Evolutionary conservation across 345 rosid genomes (phyloP), one percentile per base, ranked within the genome.

Genomic region (Gossypium turneri): DNA sequence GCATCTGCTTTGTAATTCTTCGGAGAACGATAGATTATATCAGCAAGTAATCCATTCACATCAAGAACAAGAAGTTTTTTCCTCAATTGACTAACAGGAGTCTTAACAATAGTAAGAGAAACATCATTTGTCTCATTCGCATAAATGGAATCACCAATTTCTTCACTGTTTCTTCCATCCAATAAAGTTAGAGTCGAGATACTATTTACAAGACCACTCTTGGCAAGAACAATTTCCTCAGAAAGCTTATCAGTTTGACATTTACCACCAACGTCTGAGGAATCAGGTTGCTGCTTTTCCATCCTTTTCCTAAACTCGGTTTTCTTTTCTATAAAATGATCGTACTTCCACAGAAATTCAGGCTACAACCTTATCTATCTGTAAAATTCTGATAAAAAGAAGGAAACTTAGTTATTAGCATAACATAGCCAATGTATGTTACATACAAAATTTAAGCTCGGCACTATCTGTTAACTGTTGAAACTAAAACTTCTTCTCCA

Each of bases 41-140:
- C 93, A 15, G 85, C 94, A 64, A 95, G 94, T 71, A 92, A 80
- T 52, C 99, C 99, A 80, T 95, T 95, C 81, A 95, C 77, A 81
- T 95, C 96, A 77, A 94, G 94, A 78, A 94, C 86, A 48, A 91
- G 86, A 79, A 92, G 95, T 41, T 88, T 92, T 45, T 81, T 89
- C 76, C 75, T 83, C 38, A 66, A 47, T 2, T 7, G 74, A 38
- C 72, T 27, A 29, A 52, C 34, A 51, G 61, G 68, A 73, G 69
- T 72, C 62, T 47, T 52, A 64, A 63, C 16, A 70, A 78, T 72
- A 59, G 52, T 29, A 64, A 62, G 59, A 19, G 72, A 66, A 38
- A 58, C 67, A 67, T 52, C 52, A n/a, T 12, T 17, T 63, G 10
- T 66, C 51, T 50, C 65, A 55, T 55, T 75, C 25, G 34, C 24